phyloP scores from a whole-genome alignment of 78 protist species.

The Creolimax fragrantissima region DNA sequence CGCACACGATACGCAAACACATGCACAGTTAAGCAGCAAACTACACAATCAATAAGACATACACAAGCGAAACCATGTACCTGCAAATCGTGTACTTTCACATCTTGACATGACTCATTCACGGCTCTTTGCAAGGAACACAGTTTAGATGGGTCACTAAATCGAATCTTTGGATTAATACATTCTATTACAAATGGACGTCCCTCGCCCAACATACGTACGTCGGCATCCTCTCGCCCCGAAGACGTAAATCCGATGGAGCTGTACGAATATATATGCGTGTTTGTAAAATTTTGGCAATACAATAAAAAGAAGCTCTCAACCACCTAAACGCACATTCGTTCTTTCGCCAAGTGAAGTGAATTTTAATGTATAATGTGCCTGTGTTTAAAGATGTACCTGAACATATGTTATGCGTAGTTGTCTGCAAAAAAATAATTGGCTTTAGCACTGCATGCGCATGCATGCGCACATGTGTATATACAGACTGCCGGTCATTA shows the following conservation, averaged over 20 bases:
- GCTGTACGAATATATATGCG: not conserved
- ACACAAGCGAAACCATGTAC: not conserved
- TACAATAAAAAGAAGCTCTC: no score
- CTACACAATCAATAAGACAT: no score
- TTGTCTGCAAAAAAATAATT: not conserved
- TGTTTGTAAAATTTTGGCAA: not conserved
- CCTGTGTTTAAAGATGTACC: not conserved
- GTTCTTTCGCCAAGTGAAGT: no score
- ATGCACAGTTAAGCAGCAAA: no score
- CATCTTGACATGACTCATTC: not conserved
- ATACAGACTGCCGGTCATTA: no score
- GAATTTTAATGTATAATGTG: not conserved
- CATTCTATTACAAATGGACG: conserved; percentile 73
- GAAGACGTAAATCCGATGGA: not conserved
- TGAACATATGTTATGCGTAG: not conserved
- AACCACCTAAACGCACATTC: no score
- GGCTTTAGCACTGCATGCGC: not conserved
- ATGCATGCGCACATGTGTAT: not conserved
- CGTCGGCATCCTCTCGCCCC: conserved; percentile 86
- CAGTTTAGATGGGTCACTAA: not conserved
- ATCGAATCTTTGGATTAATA: not conserved
- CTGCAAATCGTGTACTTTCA: conserved; percentile 44
- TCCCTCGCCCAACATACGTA: conserved; percentile 82
- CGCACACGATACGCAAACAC: no score
- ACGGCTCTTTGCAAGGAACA: not conserved